Evolutionary conservation across 2,329 filamentous ascomycete genomes (phyloP).

Genomic region (Epicoccum nigrum): DNA sequence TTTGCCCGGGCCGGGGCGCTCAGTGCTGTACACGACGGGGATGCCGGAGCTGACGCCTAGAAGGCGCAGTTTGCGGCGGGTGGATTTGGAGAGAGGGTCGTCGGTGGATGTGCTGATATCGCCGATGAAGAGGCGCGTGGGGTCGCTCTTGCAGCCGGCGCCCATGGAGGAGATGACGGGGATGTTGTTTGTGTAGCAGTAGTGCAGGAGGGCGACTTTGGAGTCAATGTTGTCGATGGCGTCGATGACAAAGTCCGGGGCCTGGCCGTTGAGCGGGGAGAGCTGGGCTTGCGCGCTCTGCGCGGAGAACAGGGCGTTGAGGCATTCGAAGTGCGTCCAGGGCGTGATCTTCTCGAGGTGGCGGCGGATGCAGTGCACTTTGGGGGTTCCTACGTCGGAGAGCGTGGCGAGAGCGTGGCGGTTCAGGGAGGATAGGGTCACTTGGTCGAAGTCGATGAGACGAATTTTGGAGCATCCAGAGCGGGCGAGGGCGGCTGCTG

Average conservation of each 20-base stretch:
- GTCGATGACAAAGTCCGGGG: constrained; percentile 89
- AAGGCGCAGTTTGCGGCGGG: constrained; percentile 76
- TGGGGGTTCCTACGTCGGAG: constrained; percentile 89
- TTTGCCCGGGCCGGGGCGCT: constrained; percentile 88
- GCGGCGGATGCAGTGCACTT: constrained; percentile 82
- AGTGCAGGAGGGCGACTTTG: constrained; percentile 88
- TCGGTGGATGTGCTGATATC: constrained; percentile 90
- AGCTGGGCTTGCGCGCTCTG: constrained; percentile 70
- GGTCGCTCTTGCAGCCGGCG: constrained; percentile 88
- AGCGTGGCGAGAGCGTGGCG: constrained; percentile 94
- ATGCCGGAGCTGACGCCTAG: constrained; percentile 84
- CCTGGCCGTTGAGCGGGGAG: constrained; percentile 67
- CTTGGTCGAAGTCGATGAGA: constrained; percentile 96
- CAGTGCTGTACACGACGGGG: constrained; percentile 89
- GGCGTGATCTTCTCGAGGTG: constrained; percentile 85
- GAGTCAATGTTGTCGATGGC: constrained; percentile 99
- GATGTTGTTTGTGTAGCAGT: constrained; percentile 78
- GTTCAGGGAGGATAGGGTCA: constrained; percentile 91
- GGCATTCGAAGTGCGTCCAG: constrained; percentile 88
- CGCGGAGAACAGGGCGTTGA: constrained; percentile 81
- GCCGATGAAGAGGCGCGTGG: constrained; percentile 83
- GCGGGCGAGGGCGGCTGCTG: constrained; percentile 80
- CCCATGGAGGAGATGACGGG: constrained; percentile 95
- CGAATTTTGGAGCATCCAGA: constrained; percentile 89
- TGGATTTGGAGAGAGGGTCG: constrained; percentile 85